Evolutionary conservation across 1,284 basidiomycete species (phyloP).

Genomic region (Ceratobasidium sp.): DNA sequence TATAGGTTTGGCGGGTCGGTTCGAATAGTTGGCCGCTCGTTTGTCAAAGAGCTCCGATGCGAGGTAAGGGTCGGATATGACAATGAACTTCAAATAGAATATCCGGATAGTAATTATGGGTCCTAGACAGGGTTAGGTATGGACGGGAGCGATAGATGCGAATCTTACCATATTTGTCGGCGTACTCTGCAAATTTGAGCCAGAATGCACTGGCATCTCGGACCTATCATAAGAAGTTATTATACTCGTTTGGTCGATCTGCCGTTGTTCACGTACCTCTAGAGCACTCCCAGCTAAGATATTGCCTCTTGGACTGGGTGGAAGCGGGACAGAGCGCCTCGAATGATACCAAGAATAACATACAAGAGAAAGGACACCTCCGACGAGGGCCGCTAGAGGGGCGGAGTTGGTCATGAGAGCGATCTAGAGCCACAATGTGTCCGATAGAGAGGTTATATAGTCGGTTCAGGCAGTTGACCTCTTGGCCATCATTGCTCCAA

Average conservation of each 20-base stretch:
- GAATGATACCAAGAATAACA: conserved; percentile 31
- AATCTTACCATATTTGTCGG: conserved; percentile 20
- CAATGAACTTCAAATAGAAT: background rate
- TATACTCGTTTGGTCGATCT: background rate
- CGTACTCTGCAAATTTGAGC: conserved; percentile 9
- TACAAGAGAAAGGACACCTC: conserved; percentile 16
- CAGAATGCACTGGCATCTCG: background rate
- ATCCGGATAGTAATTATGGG: conserved; percentile 26
- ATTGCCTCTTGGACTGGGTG: conserved; percentile 19
- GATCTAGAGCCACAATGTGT: background rate
- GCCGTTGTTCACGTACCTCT: background rate
- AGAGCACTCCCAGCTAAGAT: conserved; percentile 23
- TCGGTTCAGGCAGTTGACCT: background rate
- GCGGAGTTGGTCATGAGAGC: conserved; percentile 5
- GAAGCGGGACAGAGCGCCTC: conserved; percentile 16
- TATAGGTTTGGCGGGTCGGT: background rate
- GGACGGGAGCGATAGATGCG: background rate
- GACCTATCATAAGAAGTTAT: background rate
- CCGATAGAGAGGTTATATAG: background rate
- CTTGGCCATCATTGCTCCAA: too few relatives aligned
- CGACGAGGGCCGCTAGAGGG: conserved; percentile 14
- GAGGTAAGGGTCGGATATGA: conserved; percentile 17
- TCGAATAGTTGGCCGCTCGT: conserved; percentile 17
- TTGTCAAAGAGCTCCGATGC: conserved; percentile 18
- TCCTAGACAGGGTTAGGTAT: background rate